A percentile compares a stretch with the other conserved stretches of the same genome.
These are phyloP conservation scores for Alternaria atra DNA, from an alignment of 2,329 filamentous ascomycete genomes.

Conservation along the genomic window DNA sequence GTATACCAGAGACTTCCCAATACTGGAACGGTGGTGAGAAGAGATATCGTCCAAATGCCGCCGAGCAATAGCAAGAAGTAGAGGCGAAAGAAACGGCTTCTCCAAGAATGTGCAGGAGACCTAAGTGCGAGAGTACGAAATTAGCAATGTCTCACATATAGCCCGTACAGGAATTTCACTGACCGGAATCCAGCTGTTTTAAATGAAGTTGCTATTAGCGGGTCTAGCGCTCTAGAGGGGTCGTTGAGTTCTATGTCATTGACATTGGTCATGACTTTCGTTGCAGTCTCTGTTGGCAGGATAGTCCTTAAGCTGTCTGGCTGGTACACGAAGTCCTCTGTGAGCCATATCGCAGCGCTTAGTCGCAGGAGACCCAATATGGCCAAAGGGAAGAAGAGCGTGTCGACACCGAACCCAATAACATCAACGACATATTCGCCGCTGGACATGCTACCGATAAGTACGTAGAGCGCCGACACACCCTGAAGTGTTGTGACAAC, in stretches of 20 bases:
- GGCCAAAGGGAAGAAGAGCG: constrained; percentile 21
- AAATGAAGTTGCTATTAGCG: background rate
- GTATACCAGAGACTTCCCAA: background rate
- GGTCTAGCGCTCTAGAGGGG: background rate
- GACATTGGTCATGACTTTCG: background rate
- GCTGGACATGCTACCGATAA: background rate
- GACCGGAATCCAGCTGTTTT: background rate
- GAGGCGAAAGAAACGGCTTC: background rate
- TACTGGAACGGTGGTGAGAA: background rate
- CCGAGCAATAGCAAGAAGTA: background rate
- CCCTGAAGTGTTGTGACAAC: constrained; percentile 26
- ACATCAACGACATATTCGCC: background rate
- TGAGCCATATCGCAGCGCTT: constrained; percentile 22
- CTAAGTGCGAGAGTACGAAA: background rate
- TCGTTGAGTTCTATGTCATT: background rate
- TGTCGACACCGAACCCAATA: constrained; percentile 4
- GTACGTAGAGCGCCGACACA: constrained; percentile 17
- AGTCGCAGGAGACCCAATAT: constrained; percentile 24
- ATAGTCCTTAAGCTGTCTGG: background rate
- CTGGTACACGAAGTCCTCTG: constrained; percentile 23
- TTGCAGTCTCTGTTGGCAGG: background rate
- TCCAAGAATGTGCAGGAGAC: background rate
- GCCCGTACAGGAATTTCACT: too few species aligned
- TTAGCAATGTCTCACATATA: too few species aligned
- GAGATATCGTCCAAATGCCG: background rate